Conservation (phyloP, 768 basidiomycete genomes). For the Mycena leptocephala region DNA sequence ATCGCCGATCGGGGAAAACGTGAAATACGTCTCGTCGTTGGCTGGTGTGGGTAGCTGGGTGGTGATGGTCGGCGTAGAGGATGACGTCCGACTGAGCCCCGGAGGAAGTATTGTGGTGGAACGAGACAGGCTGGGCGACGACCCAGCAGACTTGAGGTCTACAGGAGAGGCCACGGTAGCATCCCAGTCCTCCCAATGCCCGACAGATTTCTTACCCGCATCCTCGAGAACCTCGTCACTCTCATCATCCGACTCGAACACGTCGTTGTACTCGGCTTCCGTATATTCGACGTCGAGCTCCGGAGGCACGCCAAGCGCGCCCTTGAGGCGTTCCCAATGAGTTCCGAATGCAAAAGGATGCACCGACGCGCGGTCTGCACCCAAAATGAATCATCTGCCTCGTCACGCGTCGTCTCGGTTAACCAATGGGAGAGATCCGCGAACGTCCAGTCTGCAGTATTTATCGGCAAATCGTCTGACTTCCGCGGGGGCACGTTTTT, state of each 20-base stretch:
- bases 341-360: slow-evolving; percentile 83
- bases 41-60: slow-evolving; percentile 35
- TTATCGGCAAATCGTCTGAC: slow-evolving; percentile 55
- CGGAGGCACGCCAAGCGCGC: slow-evolving; percentile 89
- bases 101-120: neutral
- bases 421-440: slow-evolving; percentile 80
- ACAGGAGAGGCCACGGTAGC: slow-evolving; percentile 62
- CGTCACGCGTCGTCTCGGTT: slow-evolving; percentile 72
- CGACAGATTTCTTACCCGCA: slow-evolving; percentile 54
- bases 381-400: slow-evolving; percentile 83
- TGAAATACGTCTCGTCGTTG: slow-evolving; percentile 34
- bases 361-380: slow-evolving; percentile 81
- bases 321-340: slow-evolving; percentile 95
- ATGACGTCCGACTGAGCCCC: neutral
- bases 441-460: slow-evolving; percentile 83
- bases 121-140: slow-evolving; percentile 19
- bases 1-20: slow-evolving; percentile 37
- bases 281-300: slow-evolving; percentile 80
- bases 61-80: slow-evolving; percentile 28
- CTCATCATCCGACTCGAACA: slow-evolving; percentile 51
- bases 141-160: slow-evolving; percentile 31
- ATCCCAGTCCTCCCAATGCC: slow-evolving; percentile 65
- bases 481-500: slow-evolving; percentile 39
- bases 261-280: slow-evolving; percentile 50
- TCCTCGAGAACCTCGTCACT: slow-evolving; percentile 62